These are phyloP conservation scores for Fusarium ramigenum DNA, from an alignment of 2,329 filamentous ascomycete species.

Conservation along the genomic window DNA sequence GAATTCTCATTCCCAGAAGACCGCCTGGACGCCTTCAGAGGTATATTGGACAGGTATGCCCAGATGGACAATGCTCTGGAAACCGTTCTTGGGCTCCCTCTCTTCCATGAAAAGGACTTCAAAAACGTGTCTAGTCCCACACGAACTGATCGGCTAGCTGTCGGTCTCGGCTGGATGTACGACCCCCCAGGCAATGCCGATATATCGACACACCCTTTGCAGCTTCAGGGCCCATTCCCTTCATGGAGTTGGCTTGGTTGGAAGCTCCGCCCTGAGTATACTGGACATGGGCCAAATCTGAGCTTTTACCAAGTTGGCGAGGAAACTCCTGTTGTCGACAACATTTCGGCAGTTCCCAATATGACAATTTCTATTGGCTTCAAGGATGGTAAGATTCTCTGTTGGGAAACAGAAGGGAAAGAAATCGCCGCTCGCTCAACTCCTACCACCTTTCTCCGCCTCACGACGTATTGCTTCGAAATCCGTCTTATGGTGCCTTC, in stretches of 20 bases:
- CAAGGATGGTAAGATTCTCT: constrained; percentile 45
- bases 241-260: constrained; percentile 54
- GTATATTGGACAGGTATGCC: constrained; percentile 44
- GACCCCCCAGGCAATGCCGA: constrained; percentile 37
- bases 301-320: constrained; percentile 46
- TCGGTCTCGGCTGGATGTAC: constrained; percentile 49
- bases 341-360: constrained; percentile 44
- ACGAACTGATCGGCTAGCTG: constrained; percentile 48
- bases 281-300: constrained; percentile 43
- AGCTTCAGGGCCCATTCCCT: constrained; percentile 44
- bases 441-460: constrained; percentile 46
- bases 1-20: constrained; percentile 43
- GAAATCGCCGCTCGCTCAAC: constrained; percentile 42
- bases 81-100: constrained; percentile 48
- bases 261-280: constrained; percentile 41
- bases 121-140: constrained; percentile 40
- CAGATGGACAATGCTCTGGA: constrained; percentile 42
- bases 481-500: constrained; percentile 38
- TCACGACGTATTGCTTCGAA: constrained; percentile 49
- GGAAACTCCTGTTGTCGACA: constrained; percentile 41
- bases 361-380: constrained; percentile 50
- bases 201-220: constrained; percentile 39
- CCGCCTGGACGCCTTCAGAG: constrained; percentile 49
- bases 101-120: constrained; percentile 48
- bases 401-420: constrained; percentile 50